Percentiles rank a stretch among this genome's conserved stretches.
These are phyloP conservation scores for Imleria badia DNA, from an alignment of 768 basidiomycete species.

Conservation along the genomic window DNA sequence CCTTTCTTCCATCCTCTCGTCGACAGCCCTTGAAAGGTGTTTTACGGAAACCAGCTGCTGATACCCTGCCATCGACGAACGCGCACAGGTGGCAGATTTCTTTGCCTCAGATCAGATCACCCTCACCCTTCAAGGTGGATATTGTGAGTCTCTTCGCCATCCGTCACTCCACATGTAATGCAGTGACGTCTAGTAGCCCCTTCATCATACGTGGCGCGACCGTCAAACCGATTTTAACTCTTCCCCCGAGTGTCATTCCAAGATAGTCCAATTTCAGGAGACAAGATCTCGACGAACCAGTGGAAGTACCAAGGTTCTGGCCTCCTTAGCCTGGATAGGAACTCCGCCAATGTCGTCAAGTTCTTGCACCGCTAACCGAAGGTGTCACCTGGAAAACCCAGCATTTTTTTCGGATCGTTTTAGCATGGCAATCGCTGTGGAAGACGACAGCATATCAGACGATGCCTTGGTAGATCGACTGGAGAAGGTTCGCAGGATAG, in stretches of 20 bases:
- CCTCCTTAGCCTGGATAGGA: constrained; percentile 37
- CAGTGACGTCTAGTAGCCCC: constrained; percentile 24
- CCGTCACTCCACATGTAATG: neutral
- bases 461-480: constrained; percentile 49
- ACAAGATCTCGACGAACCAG: constrained; percentile 6
- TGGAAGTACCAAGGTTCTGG: constrained; percentile 27
- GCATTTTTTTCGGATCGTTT: constrained; percentile 6
- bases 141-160: constrained; percentile 19
- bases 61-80: neutral
- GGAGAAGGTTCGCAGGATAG: constrained; percentile 41
- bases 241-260: neutral
- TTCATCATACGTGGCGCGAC: constrained; percentile 31
- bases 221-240: constrained; percentile 21
- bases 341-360: neutral
- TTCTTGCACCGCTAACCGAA: neutral
- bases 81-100: constrained; percentile 1
- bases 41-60: constrained; percentile 4
- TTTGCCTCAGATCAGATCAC: constrained; percentile 23
- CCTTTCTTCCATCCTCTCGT: neutral
- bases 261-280: neutral
- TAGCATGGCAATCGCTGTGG: constrained; percentile 47
- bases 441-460: constrained; percentile 49
- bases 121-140: constrained; percentile 28
- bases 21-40: neutral
- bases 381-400: neutral